Percentiles rank a stretch among this genome's conserved stretches.
phyloP scores from a whole-genome alignment of 495 filamentous ascomycete genomes.

The Apodospora peruviana region DNA sequence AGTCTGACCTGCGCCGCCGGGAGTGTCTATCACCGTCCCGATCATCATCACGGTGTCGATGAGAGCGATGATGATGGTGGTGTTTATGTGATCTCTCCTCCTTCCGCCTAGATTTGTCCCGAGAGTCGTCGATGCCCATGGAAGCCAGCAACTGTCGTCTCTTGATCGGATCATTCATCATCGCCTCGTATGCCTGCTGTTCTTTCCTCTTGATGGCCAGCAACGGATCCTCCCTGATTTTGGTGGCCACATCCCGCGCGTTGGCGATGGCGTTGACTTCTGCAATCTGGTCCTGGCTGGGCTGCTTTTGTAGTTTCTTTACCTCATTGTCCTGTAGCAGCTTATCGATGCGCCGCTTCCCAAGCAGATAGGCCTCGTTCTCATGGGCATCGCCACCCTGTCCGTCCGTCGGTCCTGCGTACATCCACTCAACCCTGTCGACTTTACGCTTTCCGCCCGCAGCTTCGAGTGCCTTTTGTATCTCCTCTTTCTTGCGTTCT shows the following conservation, averaged over 20 bases:
- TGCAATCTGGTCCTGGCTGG: constrained; percentile 60
- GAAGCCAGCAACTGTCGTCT: constrained; percentile 62
- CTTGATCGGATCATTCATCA: constrained; percentile 78
- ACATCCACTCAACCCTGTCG: constrained; percentile 96
- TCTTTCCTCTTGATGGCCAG: constrained; percentile 88
- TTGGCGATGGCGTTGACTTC: constrained; percentile 54
- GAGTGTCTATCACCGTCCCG: constrained; percentile 25
- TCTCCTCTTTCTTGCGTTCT: constrained; percentile 86
- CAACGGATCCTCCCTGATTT: constrained; percentile 85
- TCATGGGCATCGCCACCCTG: constrained; percentile 81
- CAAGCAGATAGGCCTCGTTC: constrained; percentile 88
- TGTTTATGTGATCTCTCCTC: constrained; percentile 48
- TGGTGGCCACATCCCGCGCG: constrained; percentile 68
- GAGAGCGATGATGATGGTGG: constrained; percentile 45
- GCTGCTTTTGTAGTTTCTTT: constrained; percentile 75
- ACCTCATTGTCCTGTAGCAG: constrained; percentile 79
- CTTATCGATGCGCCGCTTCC: constrained; percentile 84
- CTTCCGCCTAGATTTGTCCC: constrained; percentile 32
- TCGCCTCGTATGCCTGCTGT: constrained; percentile 81
- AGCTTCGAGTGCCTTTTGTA: constrained; percentile 83
- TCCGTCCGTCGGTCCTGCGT: constrained; percentile 76
- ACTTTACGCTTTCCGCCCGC: constrained; percentile 71
- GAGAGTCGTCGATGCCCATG: constrained; percentile 46
- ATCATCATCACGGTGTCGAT: constrained; percentile 26
- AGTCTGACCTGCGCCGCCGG: constrained; percentile 32